Conservation (phyloP, 768 basidiomycete species). For the Russula lepida region DNA sequence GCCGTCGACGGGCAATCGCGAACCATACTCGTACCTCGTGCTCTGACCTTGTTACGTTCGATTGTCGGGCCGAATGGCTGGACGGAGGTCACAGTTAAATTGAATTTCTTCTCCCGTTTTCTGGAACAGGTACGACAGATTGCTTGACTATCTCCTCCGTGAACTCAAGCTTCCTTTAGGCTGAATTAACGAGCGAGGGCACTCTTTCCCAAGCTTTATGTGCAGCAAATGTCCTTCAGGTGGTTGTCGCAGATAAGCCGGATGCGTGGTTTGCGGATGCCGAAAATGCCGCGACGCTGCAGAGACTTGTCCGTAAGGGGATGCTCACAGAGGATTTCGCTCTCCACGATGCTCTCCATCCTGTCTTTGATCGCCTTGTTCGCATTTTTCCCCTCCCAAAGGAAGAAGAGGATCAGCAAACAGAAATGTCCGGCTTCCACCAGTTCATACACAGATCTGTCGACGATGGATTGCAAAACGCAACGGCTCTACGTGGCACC, state of each 20-base stretch:
- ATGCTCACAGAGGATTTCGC: conserved; percentile 69
- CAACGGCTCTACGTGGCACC: conserved; percentile 64
- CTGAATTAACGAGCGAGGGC: conserved; percentile 60
- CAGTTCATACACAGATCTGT: conserved; percentile 66
- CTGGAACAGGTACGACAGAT: conserved; percentile 62
- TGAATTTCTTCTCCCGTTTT: conserved; percentile 80
- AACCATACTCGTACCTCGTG: conserved; percentile 47
- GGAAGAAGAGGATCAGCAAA: conserved; percentile 60
- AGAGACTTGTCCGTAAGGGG: conserved; percentile 82
- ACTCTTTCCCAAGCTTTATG: conserved; percentile 63
- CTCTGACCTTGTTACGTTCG: conserved; percentile 57
- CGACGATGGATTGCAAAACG: conserved; percentile 69
- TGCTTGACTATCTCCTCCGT: not conserved
- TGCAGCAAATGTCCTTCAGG: conserved; percentile 81
- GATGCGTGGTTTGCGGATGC: conserved; percentile 65
- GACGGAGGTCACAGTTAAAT: conserved; percentile 85
- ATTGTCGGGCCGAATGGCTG: conserved; percentile 81
- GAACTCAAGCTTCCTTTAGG: conserved; percentile 34
- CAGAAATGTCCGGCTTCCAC: conserved; percentile 71
- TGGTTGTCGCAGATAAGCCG: conserved; percentile 74
- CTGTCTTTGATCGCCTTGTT: conserved; percentile 75
- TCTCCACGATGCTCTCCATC: conserved; percentile 75
- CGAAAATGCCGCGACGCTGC: conserved; percentile 60
- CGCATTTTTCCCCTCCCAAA: conserved; percentile 68
- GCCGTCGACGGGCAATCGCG: conserved; percentile 44